These are phyloP conservation scores for Macrophomina tecta DNA, from an alignment of 2,329 filamentous ascomycete species.

Conservation along the genomic window DNA sequence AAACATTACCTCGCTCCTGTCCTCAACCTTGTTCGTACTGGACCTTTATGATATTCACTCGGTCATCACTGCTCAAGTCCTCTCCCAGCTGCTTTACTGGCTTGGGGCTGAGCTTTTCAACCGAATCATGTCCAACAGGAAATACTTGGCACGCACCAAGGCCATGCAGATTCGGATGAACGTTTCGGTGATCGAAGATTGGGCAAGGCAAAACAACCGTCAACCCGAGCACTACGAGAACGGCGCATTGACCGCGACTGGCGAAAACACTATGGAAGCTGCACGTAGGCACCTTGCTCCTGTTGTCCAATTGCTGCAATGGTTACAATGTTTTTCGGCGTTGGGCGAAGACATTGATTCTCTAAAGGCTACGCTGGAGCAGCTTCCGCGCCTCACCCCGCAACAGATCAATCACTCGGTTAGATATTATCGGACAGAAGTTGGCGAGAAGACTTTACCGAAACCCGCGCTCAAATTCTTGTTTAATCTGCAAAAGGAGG, in stretches of 20 bases:
- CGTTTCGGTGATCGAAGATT: conserved; percentile 91
- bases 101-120: conserved; percentile 96
- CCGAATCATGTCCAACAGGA: conserved; percentile 93
- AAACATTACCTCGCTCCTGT: conserved; percentile 93
- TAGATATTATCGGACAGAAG: conserved; percentile 91
- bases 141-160: conserved; percentile 93
- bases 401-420: conserved; percentile 91
- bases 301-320: conserved; percentile 91
- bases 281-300: conserved; percentile 85
- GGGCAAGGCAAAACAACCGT: conserved; percentile 91
- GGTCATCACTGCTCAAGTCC: conserved; percentile 88
- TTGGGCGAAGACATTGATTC: conserved; percentile 89
- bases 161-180: conserved; percentile 99
- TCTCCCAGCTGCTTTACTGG: conserved; percentile 95
- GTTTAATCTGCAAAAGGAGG: conserved; percentile 77
- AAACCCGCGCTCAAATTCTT: conserved; percentile 91
- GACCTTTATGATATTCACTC: conserved; percentile 99
- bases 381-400: conserved; percentile 81
- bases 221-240: conserved; percentile 95
- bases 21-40: conserved; percentile 93
- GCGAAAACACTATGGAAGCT: conserved; percentile 85
- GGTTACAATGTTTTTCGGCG: conserved; percentile 97
- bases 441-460: conserved; percentile 88
- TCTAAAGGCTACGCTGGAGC: conserved; percentile 84
- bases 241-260: conserved; percentile 82